These are phyloP conservation scores for Yarrowia bubula DNA, from an alignment of 805 yeast species.

Conservation along the genomic window DNA sequence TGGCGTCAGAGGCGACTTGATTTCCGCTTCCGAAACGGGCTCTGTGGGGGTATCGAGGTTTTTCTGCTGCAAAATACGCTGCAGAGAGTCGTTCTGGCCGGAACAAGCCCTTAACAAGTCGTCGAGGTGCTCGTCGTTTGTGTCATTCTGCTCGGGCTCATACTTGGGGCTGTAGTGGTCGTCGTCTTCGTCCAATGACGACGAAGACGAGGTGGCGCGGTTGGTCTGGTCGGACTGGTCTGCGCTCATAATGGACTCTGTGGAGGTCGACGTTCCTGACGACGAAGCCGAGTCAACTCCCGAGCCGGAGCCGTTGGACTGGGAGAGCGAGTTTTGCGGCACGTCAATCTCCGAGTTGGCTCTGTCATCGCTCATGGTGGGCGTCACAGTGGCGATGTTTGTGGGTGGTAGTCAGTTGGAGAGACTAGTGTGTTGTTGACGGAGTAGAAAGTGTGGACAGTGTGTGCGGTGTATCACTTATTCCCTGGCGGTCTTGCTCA, in stretches of 20 bases:
- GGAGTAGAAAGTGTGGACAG: no score
- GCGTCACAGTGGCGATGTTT: no score
- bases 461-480: no score
- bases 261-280: conserved; percentile 14
- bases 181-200: conserved; percentile 23
- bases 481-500: no score
- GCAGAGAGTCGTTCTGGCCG: conserved; percentile 14
- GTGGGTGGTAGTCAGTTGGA: no score
- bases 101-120: conserved; percentile 1
- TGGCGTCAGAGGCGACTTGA: conserved; percentile 49
- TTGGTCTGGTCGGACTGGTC: background rate
- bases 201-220: conserved; percentile 12
- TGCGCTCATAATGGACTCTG: conserved; percentile 11
- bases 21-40: conserved; percentile 27
- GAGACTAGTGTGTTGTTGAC: no score
- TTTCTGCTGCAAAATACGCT: background rate
- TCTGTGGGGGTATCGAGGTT: background rate
- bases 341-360: conserved; percentile 2
- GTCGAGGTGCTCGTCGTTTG: background rate
- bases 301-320: background rate
- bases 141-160: background rate
- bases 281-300: conserved; percentile 6
- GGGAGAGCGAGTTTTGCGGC: background rate
- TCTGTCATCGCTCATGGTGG: background rate
- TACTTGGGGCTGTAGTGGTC: conserved; percentile 27